Percentiles rank a stretch among this genome's conserved stretches.
These are phyloP conservation scores for Colletotrichum karsti DNA, from an alignment of 2,329 filamentous ascomycete genomes.

Conservation along the genomic window DNA sequence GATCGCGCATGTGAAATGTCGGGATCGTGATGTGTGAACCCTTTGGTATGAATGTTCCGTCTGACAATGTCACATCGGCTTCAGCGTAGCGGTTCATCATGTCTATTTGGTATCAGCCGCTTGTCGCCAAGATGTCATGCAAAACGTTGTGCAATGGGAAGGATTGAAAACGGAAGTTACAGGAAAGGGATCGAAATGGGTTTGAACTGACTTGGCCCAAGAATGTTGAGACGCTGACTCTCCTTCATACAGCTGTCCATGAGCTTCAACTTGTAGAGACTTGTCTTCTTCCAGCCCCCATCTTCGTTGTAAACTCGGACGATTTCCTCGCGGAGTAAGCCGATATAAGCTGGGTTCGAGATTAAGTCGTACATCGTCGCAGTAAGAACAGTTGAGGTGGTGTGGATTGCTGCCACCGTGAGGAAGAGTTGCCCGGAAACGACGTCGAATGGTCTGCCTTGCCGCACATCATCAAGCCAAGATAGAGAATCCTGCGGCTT, in stretches of 20 bases:
- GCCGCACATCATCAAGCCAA: not conserved
- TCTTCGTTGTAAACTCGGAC: not conserved
- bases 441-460: not conserved
- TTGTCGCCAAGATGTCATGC: no score
- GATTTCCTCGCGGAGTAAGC: not conserved
- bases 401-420: not conserved
- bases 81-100: not conserved
- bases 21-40: not conserved
- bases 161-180: not conserved
- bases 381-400: not conserved
- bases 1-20: not conserved
- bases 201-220: not conserved
- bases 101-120: no score
- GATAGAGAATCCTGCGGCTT: not conserved
- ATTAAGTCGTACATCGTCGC: not conserved
- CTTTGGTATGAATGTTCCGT: not conserved
- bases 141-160: fast-evolving
- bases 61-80: not conserved
- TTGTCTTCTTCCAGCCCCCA: not conserved
- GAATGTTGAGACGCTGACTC: not conserved
- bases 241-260: not conserved
- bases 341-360: not conserved
- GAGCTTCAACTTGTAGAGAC: not conserved
- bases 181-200: not conserved
- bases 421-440: not conserved